phyloP scores from a whole-genome alignment of 1,284 basidiomycete species.

The Cryptococcus deneoformans region DNA sequence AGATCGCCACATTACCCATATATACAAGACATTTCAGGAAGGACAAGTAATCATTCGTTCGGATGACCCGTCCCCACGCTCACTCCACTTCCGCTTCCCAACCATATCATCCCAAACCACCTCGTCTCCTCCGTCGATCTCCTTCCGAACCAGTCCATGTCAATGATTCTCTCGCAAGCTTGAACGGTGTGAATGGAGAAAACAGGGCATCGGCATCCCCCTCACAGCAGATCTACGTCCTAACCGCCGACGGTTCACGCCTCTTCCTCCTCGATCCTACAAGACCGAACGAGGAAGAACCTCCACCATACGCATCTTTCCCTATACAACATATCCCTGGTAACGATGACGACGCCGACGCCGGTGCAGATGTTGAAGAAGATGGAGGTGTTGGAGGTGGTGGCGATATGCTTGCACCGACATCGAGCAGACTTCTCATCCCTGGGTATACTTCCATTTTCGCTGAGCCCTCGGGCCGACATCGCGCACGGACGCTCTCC shows the following conservation, averaged over 20 bases:
- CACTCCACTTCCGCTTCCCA: slow-evolving; percentile 1
- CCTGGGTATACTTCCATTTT: too few relatives aligned
- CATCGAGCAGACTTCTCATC: neutral
- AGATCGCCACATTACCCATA: too few relatives aligned
- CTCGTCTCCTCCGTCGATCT: slow-evolving; percentile 12
- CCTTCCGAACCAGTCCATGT: slow-evolving; percentile 10
- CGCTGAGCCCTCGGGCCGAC: slow-evolving; percentile 4
- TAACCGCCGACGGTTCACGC: slow-evolving; percentile 42
- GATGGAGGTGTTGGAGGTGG: neutral
- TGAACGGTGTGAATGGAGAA: too few relatives aligned
- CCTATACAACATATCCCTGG: neutral
- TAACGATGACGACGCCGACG: neutral
- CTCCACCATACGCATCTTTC: slow-evolving; percentile 41
- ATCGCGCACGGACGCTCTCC: slow-evolving; percentile 25
- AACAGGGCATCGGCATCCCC: neutral
- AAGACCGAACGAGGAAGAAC: slow-evolving; percentile 33
- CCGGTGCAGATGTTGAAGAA: slow-evolving; percentile 14
- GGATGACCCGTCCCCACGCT: slow-evolving; percentile 1
- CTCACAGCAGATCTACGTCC: slow-evolving; percentile 35
- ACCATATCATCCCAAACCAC: slow-evolving; percentile 10
- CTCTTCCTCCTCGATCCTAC: slow-evolving; percentile 38
- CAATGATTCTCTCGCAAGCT: too few relatives aligned
- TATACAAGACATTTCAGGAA: too few relatives aligned
- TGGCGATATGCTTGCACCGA: too few relatives aligned
- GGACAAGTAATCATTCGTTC: too few relatives aligned